Conservation (phyloP, 495 filamentous ascomycete species). For the Aspergillus carlsbadensis region DNA sequence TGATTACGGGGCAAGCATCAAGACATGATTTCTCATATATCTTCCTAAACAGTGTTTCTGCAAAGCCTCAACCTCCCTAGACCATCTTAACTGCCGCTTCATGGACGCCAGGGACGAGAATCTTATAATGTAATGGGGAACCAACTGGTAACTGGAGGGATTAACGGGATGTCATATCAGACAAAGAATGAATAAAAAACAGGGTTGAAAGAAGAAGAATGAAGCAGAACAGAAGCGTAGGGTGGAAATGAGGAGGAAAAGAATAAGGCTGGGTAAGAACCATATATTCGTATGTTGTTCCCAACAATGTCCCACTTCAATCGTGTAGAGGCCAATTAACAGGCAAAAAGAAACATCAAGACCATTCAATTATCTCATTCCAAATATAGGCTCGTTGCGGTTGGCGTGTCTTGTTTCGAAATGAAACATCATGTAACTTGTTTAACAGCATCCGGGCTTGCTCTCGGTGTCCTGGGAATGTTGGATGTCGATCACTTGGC, state of each 20-base stretch:
- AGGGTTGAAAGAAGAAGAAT: constrained; percentile 8
- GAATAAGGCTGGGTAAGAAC: constrained; percentile 22
- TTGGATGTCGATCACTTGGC: constrained; percentile 75
- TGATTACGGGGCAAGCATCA: no score
- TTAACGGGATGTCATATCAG: neutral
- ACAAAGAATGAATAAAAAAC: neutral
- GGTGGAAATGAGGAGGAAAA: constrained; percentile 10
- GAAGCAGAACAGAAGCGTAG: no score
- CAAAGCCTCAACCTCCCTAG: constrained; percentile 4
- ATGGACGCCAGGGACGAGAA: constrained; percentile 11
- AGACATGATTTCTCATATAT: no score
- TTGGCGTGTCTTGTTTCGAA: constrained; percentile 27
- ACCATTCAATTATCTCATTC: constrained; percentile 43
- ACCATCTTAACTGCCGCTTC: constrained; percentile 13
- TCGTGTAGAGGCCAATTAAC: constrained; percentile 41
- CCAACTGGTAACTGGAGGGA: constrained; percentile 14
- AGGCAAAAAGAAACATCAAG: constrained; percentile 42
- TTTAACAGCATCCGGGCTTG: constrained; percentile 88
- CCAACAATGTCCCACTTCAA: constrained; percentile 40
- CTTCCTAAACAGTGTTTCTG: no score
- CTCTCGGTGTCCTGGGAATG: constrained; percentile 72
- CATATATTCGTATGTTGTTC: constrained; percentile 28
- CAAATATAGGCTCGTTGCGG: constrained; percentile 44
- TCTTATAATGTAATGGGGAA: constrained; percentile 13
- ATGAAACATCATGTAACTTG: neutral